These are phyloP conservation scores for Penicillium coffeae DNA, from an alignment of 495 filamentous ascomycete genomes.

Conservation along the genomic window DNA sequence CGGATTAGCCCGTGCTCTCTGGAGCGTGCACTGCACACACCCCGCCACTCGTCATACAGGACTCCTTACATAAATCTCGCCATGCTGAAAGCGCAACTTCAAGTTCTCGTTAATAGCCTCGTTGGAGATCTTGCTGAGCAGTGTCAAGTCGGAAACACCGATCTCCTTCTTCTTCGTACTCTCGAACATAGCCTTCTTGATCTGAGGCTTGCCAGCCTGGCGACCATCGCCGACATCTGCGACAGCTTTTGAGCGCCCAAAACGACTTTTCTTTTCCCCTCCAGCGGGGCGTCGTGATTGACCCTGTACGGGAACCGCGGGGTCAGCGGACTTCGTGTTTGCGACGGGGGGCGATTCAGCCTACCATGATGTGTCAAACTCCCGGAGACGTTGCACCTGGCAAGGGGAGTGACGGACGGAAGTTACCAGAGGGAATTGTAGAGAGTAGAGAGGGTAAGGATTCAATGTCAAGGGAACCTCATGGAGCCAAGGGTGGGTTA, in stretches of 20 bases:
- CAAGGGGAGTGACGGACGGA: not conserved
- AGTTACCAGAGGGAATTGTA: constrained; percentile 14
- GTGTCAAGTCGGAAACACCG: constrained; percentile 93
- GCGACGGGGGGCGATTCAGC: constrained; percentile 6
- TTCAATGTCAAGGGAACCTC: constrained; percentile 2
- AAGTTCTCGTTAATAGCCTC: constrained; percentile 99
- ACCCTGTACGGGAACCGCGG: constrained; percentile 28
- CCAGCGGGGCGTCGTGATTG: constrained; percentile 48
- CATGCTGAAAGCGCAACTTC: constrained; percentile 93
- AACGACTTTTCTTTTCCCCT: constrained; percentile 48
- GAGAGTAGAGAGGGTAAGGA: not conserved
- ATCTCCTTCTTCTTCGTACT: constrained; percentile 98
- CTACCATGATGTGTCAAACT: constrained; percentile 32
- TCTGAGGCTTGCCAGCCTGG: constrained; percentile 56
- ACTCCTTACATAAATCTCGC: constrained; percentile 83
- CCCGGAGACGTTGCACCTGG: constrained; percentile 16
- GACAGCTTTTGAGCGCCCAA: constrained; percentile 44
- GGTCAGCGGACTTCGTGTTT: constrained; percentile 9
- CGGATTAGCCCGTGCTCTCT: not conserved
- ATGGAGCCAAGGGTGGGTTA: constrained; percentile 21
- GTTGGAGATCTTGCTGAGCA: constrained; percentile 97
- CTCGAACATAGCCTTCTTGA: constrained; percentile 95
- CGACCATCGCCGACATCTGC: constrained; percentile 46
- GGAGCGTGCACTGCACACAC: constrained; percentile 11
- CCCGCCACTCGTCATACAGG: constrained; percentile 11